Evolutionary conservation across 2,329 filamentous ascomycete genomes (phyloP).

Genomic region (Fusarium sp.): DNA sequence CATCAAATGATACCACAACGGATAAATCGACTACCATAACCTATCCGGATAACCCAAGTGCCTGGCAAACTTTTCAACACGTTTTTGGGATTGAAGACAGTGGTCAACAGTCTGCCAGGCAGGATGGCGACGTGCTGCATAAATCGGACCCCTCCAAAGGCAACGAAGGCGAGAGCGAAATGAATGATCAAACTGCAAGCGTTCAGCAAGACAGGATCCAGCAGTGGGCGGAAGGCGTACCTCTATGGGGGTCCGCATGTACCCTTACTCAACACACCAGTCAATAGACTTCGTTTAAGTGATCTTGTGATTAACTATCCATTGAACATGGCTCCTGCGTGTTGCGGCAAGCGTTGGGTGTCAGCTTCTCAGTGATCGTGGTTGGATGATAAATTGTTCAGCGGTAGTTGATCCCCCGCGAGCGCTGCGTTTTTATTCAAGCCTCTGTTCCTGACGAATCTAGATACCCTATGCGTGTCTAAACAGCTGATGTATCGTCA

Average conservation of each 20-base stretch:
- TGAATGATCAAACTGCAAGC: background rate
- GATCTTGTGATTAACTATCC: background rate
- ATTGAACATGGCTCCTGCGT: background rate
- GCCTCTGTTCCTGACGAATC: too few species aligned
- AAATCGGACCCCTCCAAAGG: background rate
- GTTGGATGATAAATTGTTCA: background rate
- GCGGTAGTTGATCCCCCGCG: background rate
- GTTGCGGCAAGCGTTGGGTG: background rate
- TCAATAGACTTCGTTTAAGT: background rate
- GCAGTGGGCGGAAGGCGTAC: background rate
- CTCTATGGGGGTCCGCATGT: background rate
- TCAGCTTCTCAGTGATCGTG: background rate
- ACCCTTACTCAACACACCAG: background rate
- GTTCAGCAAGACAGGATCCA: background rate
- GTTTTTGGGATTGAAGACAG: background rate
- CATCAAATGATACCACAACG: background rate
- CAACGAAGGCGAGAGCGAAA: background rate
- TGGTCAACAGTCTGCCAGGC: background rate
- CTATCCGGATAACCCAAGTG: slow-evolving; percentile 40
- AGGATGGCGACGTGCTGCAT: background rate
- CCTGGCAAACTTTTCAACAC: background rate
- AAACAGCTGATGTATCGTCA: background rate
- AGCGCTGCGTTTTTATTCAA: background rate
- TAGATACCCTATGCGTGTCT: too few species aligned
- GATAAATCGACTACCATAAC: slow-evolving; percentile 28